phyloP scores from a whole-genome alignment of 331 rosid genomes.

The Ulmus americana region DNA sequence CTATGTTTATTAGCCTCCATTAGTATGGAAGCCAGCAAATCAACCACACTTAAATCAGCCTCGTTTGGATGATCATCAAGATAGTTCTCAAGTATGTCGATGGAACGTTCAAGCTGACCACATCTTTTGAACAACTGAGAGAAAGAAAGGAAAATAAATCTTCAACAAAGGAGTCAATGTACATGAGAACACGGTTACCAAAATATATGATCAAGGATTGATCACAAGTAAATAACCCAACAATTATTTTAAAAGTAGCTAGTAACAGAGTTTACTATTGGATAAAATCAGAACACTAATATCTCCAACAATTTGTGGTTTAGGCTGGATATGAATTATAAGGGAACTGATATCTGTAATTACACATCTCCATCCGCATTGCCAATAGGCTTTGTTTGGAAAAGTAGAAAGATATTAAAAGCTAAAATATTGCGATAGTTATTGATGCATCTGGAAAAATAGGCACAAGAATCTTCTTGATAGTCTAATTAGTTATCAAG shows the following conservation, averaged over 20 bases:
- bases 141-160: slow-evolving; percentile 21
- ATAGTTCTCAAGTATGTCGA: slow-evolving; percentile 66
- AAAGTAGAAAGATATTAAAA: too few species aligned
- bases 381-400: too few species aligned
- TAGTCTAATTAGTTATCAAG: too few species aligned
- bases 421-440: too few species aligned
- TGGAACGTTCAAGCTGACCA: slow-evolving; percentile 62
- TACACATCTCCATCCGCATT: too few species aligned
- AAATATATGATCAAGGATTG: neutral
- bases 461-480: too few species aligned
- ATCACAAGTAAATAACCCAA: neutral
- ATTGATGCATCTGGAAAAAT: too few species aligned
- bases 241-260: neutral
- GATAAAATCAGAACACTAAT: neutral
- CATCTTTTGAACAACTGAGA: slow-evolving; percentile 59
- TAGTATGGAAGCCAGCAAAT: slow-evolving; percentile 52
- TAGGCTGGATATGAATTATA: too few species aligned
- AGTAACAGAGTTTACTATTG: too few species aligned
- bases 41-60: slow-evolving; percentile 53
- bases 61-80: slow-evolving; percentile 43
- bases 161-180: neutral
- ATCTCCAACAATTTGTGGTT: neutral
- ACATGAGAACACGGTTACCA: neutral
- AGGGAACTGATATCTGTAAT: too few species aligned
- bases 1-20: slow-evolving; percentile 58